A percentile compares a stretch with the other conserved stretches of the same genome.
Conservation (phyloP, 345 rosid genomes). For the Cardamine occulta region DNA sequence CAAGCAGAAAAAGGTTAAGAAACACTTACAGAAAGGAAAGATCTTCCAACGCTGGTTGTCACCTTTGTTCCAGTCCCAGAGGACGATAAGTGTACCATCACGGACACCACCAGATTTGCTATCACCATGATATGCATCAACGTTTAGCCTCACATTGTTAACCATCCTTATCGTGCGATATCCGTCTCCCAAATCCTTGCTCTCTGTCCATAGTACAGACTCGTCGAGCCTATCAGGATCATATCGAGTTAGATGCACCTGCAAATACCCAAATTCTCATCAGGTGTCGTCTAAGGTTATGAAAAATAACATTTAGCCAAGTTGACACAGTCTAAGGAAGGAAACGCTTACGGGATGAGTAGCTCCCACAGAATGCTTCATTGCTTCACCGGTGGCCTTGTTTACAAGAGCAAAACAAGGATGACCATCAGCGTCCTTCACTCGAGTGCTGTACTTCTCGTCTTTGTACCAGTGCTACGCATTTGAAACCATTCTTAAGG, state of each 20-base stretch:
- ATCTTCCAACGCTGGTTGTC: conserved; percentile 92
- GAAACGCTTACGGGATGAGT: conserved; percentile 71
- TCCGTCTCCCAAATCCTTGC: conserved; percentile 54
- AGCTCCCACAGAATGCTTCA: conserved; percentile 81
- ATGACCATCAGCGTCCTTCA: conserved; percentile 76
- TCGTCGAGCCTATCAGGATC: conserved; percentile 63
- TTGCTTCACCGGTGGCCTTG: conserved; percentile 82
- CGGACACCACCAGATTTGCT: conserved; percentile 71
- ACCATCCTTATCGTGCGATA: conserved; percentile 66
- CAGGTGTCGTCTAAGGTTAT: background rate
- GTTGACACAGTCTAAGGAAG: background rate
- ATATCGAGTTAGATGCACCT: conserved; percentile 70
- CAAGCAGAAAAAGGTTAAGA: conserved; percentile 4
- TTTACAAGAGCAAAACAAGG: conserved; percentile 87
- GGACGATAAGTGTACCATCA: conserved; percentile 72
- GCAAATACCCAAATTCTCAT: conserved; percentile 28
- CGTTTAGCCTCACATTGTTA: conserved; percentile 62
- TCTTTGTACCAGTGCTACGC: conserved; percentile 88
- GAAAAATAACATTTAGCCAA: background rate
- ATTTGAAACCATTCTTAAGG: conserved; percentile 17
- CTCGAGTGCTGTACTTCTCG: conserved; percentile 79
- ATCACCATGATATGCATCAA: conserved; percentile 86
- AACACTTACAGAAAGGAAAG: conserved; percentile 64
- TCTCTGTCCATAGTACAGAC: conserved; percentile 71
- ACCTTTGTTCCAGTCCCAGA: conserved; percentile 86